These are phyloP conservation scores for Magnolia changhungtana DNA, from an alignment of 164 flowering plant genomes.

Conservation along the genomic window DNA sequence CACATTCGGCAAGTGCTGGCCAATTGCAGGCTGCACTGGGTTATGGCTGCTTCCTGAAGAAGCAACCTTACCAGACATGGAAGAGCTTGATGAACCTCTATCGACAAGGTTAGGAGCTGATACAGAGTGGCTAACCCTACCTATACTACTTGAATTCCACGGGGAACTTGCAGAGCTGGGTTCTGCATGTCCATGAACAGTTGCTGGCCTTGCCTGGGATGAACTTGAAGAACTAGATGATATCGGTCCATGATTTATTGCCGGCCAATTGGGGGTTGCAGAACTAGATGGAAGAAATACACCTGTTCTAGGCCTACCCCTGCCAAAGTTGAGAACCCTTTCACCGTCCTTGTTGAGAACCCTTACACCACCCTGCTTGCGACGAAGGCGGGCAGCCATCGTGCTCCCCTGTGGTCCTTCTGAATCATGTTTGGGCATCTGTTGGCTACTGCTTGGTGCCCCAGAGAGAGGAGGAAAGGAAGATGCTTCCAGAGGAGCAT, in stretches of 20 bases:
- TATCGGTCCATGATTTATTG: slow-evolving; percentile 19
- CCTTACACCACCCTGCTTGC: slow-evolving; percentile 32
- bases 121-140: slow-evolving; percentile 47
- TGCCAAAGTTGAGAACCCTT: slow-evolving; percentile 6
- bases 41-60: slow-evolving; percentile 37
- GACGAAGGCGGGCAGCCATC: slow-evolving; percentile 73
- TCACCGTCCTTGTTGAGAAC: slow-evolving; percentile 16
- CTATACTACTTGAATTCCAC: slow-evolving; percentile 24
- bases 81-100: slow-evolving; percentile 30
- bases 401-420: slow-evolving; percentile 35
- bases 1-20: slow-evolving; percentile 21
- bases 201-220: slow-evolving; percentile 17
- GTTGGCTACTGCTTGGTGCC: slow-evolving; percentile 37
- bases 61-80: slow-evolving; percentile 53
- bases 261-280: slow-evolving; percentile 13
- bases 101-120: slow-evolving; percentile 47
- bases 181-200: slow-evolving; percentile 22
- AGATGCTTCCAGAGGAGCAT: slow-evolving; percentile 50
- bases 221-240: slow-evolving; percentile 35
- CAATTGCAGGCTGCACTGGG: slow-evolving; percentile 22
- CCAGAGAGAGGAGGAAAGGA: slow-evolving; percentile 76
- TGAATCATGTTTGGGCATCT: slow-evolving; percentile 24
- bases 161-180: slow-evolving; percentile 29
- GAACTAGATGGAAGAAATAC: slow-evolving; percentile 7
- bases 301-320: slow-evolving; percentile 1